Evolutionary conservation across 768 basidiomycete species (phyloP), one percentile per base, ranked within the genome.

Genomic region (Auriscalpium orientale): DNA sequence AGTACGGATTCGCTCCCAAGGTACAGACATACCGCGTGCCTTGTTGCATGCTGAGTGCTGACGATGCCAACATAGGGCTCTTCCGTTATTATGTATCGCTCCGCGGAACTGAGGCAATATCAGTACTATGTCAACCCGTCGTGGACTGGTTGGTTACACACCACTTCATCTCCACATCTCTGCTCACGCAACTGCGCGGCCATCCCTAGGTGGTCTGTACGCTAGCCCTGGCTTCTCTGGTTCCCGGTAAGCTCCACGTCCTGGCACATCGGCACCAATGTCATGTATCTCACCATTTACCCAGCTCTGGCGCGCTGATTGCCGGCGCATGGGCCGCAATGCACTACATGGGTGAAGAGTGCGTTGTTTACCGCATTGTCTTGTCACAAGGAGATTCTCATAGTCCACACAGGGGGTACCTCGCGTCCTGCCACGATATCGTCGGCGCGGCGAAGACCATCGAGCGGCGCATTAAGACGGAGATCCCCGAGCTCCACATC

Each of bases 291-390:
- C 28, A 28, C 33, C 21, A 34, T 44, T 50, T 22, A 21, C 28
- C 13, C 20, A n/a, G 36, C 46, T 18, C 40, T 15, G 97, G 95
- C 7, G 85, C 94, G 0, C 73, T 98, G 58, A 87, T 99, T 57
- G 95, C 95, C 22, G 95, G 91, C 47, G 85, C 93, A 33, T 99
- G 94, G 93, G 95, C 95, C 8, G 92, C 93, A 2, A 87, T 99
- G 84, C 89, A 95, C 59, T 83, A 91, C 68, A 87, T 98, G 74
- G 95, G 95, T 33, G 77, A 85, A 57, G 78, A 87, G 91, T 93
- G 66, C 51, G 86, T 76, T 18, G 40, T 53, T 11, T 43, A 18
- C 46, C 35, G 43, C 8, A 22, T 35, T 54, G 49, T 20, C 38
- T 47, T 22, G 47, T 15, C 33, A 20, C 55, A 47, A 48, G 20